These are phyloP conservation scores for Botrytis pseudocinerea DNA, from an alignment of 2,329 filamentous ascomycete genomes.

Conservation along the genomic window DNA sequence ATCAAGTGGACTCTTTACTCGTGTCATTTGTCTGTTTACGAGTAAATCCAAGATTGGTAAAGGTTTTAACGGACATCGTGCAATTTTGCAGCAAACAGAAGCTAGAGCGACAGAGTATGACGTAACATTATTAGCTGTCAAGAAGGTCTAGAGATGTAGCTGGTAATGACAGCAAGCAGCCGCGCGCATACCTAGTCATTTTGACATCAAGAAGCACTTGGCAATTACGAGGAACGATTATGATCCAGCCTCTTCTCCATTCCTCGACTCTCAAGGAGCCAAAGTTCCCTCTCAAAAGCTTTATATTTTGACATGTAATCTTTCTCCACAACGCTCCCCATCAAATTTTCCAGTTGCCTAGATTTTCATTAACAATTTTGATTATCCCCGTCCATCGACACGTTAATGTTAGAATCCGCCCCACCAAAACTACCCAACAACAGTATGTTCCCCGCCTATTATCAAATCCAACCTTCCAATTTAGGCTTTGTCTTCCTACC, in stretches of 20 bases:
- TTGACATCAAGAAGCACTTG: neutral
- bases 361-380: neutral
- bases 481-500: conserved; percentile 15
- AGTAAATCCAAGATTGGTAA: neutral
- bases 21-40: neutral
- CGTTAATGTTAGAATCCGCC: neutral
- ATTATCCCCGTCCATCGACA: neutral
- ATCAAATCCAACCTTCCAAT: conserved; percentile 14
- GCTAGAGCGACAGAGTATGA: neutral
- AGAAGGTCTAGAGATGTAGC: neutral
- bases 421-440: neutral
- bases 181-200: neutral
- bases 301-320: neutral
- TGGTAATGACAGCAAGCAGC: neutral
- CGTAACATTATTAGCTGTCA: neutral
- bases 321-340: neutral
- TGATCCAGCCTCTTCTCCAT: neutral
- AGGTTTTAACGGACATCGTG: neutral
- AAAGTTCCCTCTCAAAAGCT: neutral
- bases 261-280: neutral
- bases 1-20: neutral
- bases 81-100: neutral
- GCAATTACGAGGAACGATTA: neutral
- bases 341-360: neutral
- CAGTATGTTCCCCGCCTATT: neutral